These are phyloP conservation scores for Rhizopogon roseolus DNA, from an alignment of 768 basidiomycete species.

Conservation along the genomic window DNA sequence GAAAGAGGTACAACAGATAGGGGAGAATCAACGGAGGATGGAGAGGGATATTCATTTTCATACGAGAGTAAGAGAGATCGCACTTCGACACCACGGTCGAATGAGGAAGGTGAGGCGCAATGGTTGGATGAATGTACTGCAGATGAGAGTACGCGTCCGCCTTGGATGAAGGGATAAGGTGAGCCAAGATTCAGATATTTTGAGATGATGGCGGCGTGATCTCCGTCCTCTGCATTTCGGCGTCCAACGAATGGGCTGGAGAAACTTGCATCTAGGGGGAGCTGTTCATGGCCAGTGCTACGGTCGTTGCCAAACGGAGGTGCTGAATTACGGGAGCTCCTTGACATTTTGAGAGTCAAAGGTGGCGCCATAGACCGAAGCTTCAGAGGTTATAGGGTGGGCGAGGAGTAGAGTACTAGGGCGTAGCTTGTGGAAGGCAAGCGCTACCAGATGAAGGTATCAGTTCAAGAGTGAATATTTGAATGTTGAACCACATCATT, in stretches of 20 bases:
- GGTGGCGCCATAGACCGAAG: not conserved
- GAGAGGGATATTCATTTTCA: conserved; percentile 1
- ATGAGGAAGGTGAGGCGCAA: not conserved
- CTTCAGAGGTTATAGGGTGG: not conserved
- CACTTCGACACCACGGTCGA: not conserved
- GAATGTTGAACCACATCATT: conserved; percentile 1
- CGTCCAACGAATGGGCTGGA: not conserved
- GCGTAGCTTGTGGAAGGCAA: not conserved
- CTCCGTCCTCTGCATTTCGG: not conserved
- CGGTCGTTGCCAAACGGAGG: not conserved
- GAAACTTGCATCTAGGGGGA: not conserved
- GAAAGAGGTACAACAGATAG: not conserved
- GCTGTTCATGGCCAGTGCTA: not conserved
- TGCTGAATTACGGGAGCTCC: not conserved
- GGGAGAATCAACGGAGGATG: conserved; percentile 4
- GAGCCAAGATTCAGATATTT: not conserved
- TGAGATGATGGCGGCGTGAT: not conserved
- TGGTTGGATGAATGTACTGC: not conserved
- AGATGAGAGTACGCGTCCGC: not conserved
- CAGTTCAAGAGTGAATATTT: not conserved
- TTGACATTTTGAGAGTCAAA: not conserved
- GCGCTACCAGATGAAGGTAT: not conserved
- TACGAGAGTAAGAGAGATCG: conserved; percentile 21
- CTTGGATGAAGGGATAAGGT: not conserved
- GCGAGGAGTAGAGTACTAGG: not conserved